phyloP scores from a whole-genome alignment of 2,329 filamentous ascomycete genomes.

The Phialocephala subalpina region DNA sequence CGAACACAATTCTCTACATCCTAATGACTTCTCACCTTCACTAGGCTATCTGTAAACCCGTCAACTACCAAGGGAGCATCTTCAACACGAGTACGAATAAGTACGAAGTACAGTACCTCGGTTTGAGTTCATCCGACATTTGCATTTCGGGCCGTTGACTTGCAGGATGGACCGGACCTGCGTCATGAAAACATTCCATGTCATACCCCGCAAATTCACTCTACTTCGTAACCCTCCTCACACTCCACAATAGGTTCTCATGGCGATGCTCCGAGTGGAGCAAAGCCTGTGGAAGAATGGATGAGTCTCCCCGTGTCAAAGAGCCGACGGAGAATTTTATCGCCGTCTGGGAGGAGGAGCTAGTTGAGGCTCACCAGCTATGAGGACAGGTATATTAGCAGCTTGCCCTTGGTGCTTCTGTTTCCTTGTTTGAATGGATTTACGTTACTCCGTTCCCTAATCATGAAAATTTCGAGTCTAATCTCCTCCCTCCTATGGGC shows the following conservation, averaged over 20 bases:
- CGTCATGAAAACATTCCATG: neutral
- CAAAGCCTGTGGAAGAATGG: neutral
- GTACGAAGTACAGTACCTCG: neutral
- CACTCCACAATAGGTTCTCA: neutral
- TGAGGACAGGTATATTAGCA: neutral
- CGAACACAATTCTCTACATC: neutral
- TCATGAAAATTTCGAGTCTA: conserved; percentile 10
- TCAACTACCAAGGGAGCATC: neutral
- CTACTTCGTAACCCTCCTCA: neutral
- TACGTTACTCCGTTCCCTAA: neutral
- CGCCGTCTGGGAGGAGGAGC: neutral
- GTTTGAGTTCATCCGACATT: neutral
- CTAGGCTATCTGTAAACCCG: neutral
- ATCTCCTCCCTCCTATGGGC: conserved; percentile 1
- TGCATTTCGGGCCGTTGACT: neutral
- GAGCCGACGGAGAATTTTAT: neutral
- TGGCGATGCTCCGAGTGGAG: neutral
- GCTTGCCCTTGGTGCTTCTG: neutral
- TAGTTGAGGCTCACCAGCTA: neutral
- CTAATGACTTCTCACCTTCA: neutral
- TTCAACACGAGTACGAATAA: neutral
- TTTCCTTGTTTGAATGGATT: neutral
- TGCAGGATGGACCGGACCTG: neutral
- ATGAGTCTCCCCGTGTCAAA: neutral
- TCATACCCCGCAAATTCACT: conserved; percentile 1